phyloP scores from a whole-genome alignment of 1,139 yeast species.

The Saccharomyces hybrid region DNA sequence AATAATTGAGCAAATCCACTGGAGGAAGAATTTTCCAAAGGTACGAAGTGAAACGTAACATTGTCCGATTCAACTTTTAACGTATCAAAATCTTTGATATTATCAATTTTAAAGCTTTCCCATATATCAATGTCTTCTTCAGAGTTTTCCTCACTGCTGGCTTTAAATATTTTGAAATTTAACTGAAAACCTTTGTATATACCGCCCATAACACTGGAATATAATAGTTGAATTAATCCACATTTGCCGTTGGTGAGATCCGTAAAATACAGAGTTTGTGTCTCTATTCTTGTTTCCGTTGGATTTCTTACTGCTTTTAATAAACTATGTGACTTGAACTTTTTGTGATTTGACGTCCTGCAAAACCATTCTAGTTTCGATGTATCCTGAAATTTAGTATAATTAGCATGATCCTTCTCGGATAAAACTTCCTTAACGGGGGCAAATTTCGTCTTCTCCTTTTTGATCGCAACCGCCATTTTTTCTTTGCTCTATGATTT shows the following conservation, averaged over 20 bases:
- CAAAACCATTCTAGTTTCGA: constrained; percentile 12
- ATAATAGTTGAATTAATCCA: constrained; percentile 81
- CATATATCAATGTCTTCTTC: constrained; percentile 33
- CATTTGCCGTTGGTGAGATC: constrained; percentile 47
- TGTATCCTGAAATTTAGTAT: constrained; percentile 9
- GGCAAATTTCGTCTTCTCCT: constrained; percentile 11
- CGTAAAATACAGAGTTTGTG: constrained; percentile 75
- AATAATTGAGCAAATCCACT: constrained; percentile 11
- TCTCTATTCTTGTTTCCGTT: constrained; percentile 66
- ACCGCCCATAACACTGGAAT: constrained; percentile 68
- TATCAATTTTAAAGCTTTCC: constrained; percentile 25
- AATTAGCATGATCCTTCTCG: constrained; percentile 5
- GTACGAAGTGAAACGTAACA: constrained; percentile 61
- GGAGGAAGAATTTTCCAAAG: constrained; percentile 25
- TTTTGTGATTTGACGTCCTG: constrained; percentile 6
- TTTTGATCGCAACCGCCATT: constrained; percentile 7
- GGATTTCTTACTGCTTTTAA: constrained; percentile 12
- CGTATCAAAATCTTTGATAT: constrained; percentile 13
- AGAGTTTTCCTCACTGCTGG: constrained; percentile 31
- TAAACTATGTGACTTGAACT: constrained; percentile 6
- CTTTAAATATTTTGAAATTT: constrained; percentile 56
- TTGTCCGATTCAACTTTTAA: constrained; percentile 37
- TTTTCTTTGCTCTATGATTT: not conserved
- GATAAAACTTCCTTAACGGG: constrained; percentile 10
- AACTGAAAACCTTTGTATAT: constrained; percentile 79